phyloP scores from a whole-genome alignment of 1,284 basidiomycete species.

The Rhizoctonia solani region DNA sequence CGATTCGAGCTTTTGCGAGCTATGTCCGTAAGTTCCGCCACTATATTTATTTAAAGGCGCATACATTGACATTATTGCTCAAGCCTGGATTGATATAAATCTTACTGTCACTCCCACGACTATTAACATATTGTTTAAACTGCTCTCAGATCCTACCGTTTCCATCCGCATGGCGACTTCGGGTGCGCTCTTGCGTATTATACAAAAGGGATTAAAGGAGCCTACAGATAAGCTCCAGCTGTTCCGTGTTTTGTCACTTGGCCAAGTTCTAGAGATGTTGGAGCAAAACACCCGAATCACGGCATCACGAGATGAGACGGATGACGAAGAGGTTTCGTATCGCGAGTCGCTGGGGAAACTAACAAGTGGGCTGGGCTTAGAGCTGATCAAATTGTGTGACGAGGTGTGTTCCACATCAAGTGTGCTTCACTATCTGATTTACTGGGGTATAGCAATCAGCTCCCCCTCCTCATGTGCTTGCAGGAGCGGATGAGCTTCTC shows the following conservation, averaged over 20 bases:
- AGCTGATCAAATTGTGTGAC: conserved; percentile 78
- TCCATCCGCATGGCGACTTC: conserved; percentile 85
- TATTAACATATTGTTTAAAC: conserved; percentile 81
- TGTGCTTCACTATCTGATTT: conserved; percentile 13
- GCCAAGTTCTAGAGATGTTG: conserved; percentile 76
- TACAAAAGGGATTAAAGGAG: conserved; percentile 93
- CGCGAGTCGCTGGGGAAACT: conserved; percentile 87
- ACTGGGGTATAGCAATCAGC: conserved; percentile 8
- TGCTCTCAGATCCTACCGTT: conserved; percentile 79
- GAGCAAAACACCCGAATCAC: conserved; percentile 75
- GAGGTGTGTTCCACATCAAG: conserved; percentile 60
- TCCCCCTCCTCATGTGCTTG: conserved; percentile 54
- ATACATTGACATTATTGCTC: conserved; percentile 7
- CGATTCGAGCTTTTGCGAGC: conserved; percentile 87
- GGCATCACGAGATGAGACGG: conserved; percentile 68
- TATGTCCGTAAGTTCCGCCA: conserved; percentile 83
- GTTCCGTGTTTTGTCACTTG: conserved; percentile 85
- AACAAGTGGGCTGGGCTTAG: conserved; percentile 81
- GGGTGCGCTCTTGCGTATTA: conserved; percentile 77
- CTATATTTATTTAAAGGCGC: conserved; percentile 1
- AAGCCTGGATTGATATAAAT: conserved; percentile 98
- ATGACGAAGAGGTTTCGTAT: conserved; percentile 76
- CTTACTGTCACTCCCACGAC: conserved; percentile 91
- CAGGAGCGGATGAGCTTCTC: conserved; percentile 71
- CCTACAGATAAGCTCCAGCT: conserved; percentile 89